A percentile compares a stretch with the other conserved stretches of the same genome.
These are phyloP conservation scores for Aureobasidium melanogenum DNA, from an alignment of 2,329 filamentous ascomycete genomes.

Conservation along the genomic window DNA sequence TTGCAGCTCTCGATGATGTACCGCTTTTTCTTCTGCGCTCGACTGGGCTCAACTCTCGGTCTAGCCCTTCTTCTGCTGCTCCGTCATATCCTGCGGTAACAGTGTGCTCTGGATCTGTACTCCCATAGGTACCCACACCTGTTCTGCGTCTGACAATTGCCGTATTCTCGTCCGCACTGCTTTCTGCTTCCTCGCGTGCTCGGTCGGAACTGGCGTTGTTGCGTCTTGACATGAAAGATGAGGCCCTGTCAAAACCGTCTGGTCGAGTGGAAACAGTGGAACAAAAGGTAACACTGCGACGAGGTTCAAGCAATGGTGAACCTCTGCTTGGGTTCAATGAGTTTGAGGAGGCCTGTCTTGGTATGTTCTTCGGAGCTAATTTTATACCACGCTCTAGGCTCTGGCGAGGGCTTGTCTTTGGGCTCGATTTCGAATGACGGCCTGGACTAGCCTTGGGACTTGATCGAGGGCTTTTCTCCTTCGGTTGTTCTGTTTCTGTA, in stretches of 20 bases:
- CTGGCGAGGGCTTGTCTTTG: slow-evolving; percentile 1
- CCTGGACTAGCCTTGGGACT: not conserved
- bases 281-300: slow-evolving; percentile 19
- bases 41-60: slow-evolving; percentile 3
- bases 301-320: slow-evolving; percentile 7
- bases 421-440: not conserved
- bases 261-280: slow-evolving; percentile 14
- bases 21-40: slow-evolving; percentile 6
- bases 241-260: slow-evolving; percentile 12
- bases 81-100: slow-evolving; percentile 16
- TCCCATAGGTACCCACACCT: slow-evolving; percentile 11
- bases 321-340: not conserved
- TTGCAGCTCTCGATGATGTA: not conserved
- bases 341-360: not conserved
- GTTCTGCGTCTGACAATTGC: slow-evolving; percentile 27
- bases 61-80: slow-evolving; percentile 15
- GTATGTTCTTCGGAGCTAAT: not conserved
- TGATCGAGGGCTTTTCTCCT: not conserved
- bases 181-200: slow-evolving; percentile 21
- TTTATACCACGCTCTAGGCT: not conserved
- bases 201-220: slow-evolving; percentile 8
- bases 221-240: slow-evolving; percentile 7
- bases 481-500: not conserved
- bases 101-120: not conserved
- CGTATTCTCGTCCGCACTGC: slow-evolving; percentile 34